These are phyloP conservation scores for Coemansia sp. DNA, from an alignment of 192 early-diverging fungal species.

Conservation along the genomic window DNA sequence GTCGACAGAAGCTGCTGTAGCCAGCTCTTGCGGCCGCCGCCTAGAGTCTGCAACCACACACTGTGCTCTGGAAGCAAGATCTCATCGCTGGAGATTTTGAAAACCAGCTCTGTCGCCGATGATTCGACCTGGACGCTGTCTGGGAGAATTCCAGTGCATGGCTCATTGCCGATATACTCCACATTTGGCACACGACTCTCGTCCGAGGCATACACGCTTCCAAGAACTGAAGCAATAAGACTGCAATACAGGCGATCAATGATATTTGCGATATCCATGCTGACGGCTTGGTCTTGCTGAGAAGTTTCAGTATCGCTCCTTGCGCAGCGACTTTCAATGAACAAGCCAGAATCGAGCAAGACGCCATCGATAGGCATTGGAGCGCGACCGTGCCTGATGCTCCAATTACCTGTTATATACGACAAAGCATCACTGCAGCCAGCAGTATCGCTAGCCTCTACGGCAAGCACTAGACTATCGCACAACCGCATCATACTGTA, in stretches of 20 bases:
- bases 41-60: constrained; percentile 68
- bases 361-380: constrained; percentile 97
- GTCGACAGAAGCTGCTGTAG: constrained; percentile 74
- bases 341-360: constrained; percentile 77
- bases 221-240: constrained; percentile 70
- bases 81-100: background rate
- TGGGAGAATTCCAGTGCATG: background rate
- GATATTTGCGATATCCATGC: constrained; percentile 81
- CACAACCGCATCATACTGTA: constrained; percentile 69
- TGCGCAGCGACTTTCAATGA: background rate
- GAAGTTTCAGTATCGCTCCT: constrained; percentile 78
- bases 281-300: constrained; percentile 64
- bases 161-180: constrained; percentile 65
- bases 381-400: constrained; percentile 68
- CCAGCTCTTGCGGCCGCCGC: constrained; percentile 72
- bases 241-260: constrained; percentile 79
- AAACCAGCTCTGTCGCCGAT: background rate
- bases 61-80: constrained; percentile 7
- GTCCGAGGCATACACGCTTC: constrained; percentile 67
- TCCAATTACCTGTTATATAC: constrained; percentile 94
- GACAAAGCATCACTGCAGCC: constrained; percentile 86
- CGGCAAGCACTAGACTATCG: constrained; percentile 79
- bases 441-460: constrained; percentile 60
- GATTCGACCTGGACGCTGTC: background rate
- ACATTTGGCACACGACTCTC: constrained; percentile 64